Evolutionary conservation across 2,329 filamentous ascomycete genomes (phyloP).

Genomic region (Graphilbum sp.): DNA sequence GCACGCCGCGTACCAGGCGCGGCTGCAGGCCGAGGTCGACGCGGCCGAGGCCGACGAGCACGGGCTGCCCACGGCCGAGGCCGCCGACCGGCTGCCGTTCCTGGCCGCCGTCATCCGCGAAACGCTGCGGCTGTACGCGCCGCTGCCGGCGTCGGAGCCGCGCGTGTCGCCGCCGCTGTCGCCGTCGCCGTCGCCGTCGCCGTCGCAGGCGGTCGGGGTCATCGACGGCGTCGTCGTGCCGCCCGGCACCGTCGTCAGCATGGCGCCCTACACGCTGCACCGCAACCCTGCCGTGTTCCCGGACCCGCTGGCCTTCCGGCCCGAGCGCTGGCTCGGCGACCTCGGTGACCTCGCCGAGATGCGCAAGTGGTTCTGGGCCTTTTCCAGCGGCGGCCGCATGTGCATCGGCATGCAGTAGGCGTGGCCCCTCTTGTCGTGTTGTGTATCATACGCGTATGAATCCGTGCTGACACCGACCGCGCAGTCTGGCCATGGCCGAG

Average conservation of each 20-base stretch:
- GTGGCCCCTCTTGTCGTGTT: not conserved
- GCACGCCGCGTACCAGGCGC: conserved; percentile 24
- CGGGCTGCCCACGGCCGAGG: conserved; percentile 18
- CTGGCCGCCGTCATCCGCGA: conserved; percentile 34
- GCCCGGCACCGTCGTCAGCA: conserved; percentile 10
- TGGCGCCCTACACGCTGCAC: conserved; percentile 13
- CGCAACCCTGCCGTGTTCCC: conserved; percentile 11
- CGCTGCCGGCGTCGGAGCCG: conserved; percentile 33
- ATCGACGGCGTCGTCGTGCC: conserved; percentile 12
- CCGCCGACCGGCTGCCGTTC: conserved; percentile 22
- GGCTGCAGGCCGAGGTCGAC: conserved; percentile 22
- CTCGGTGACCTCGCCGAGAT: conserved; percentile 12
- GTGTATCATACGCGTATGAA: not conserved
- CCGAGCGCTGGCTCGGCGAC: conserved; percentile 11
- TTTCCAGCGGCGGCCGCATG: conserved; percentile 51
- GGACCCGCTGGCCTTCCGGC: conserved; percentile 11
- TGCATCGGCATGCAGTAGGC: conserved; percentile 35
- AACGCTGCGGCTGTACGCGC: conserved; percentile 30
- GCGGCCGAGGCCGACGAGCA: conserved; percentile 12
- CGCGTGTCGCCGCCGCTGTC: conserved; percentile 18
- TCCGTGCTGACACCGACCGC: not conserved
- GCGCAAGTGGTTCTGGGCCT: conserved; percentile 41
- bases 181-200: conserved; percentile 13
- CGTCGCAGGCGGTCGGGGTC: no score
- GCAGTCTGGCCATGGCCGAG: conserved; percentile 28